These are phyloP conservation scores for Trichoderma harzianum DNA, from an alignment of 2,329 filamentous ascomycete species.

Conservation along the genomic window DNA sequence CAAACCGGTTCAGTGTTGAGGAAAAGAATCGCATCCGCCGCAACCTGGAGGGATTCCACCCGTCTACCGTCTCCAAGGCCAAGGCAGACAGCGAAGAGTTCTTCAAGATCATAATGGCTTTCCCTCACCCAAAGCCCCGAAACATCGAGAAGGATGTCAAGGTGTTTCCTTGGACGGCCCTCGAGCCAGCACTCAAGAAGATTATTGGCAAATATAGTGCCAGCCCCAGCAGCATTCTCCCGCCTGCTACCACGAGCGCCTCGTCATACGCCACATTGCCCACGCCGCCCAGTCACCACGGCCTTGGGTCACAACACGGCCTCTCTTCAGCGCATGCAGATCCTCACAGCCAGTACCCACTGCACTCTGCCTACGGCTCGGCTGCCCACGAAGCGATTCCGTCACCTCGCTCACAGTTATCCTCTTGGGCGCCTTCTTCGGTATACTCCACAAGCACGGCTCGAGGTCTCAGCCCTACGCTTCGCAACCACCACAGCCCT, in stretches of 20 bases:
- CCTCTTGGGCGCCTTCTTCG: slow-evolving; percentile 45
- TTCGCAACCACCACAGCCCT: slow-evolving; percentile 35
- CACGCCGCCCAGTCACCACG: slow-evolving; percentile 43
- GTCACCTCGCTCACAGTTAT: slow-evolving; percentile 47
- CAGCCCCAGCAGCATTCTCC: slow-evolving; percentile 40
- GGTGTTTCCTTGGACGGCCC: slow-evolving; percentile 94
- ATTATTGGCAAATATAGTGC: slow-evolving; percentile 92
- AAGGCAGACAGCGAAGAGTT: slow-evolving; percentile 93
- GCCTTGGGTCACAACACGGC: slow-evolving; percentile 31
- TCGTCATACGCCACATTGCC: slow-evolving; percentile 44
- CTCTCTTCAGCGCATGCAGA: slow-evolving; percentile 31
- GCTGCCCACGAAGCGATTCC: slow-evolving; percentile 46
- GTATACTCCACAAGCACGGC: slow-evolving; percentile 33
- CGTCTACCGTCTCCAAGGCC: slow-evolving; percentile 87
- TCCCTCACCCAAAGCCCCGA: slow-evolving; percentile 88
- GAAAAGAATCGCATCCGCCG: slow-evolving; percentile 97
- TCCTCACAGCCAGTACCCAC: slow-evolving; percentile 37
- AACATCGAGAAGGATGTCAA: slow-evolving; percentile 99
- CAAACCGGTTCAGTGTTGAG: slow-evolving; percentile 83
- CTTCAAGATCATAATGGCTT: slow-evolving; percentile 98
- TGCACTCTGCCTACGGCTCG: slow-evolving; percentile 35
- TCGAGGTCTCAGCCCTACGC: slow-evolving; percentile 42
- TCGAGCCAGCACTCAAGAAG: slow-evolving; percentile 86
- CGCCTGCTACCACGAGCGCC: slow-evolving; percentile 38
- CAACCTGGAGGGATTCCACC: slow-evolving; percentile 92